These are phyloP conservation scores for Penicillium sp. DNA, from an alignment of 2,329 filamentous ascomycete species.

Conservation along the genomic window DNA sequence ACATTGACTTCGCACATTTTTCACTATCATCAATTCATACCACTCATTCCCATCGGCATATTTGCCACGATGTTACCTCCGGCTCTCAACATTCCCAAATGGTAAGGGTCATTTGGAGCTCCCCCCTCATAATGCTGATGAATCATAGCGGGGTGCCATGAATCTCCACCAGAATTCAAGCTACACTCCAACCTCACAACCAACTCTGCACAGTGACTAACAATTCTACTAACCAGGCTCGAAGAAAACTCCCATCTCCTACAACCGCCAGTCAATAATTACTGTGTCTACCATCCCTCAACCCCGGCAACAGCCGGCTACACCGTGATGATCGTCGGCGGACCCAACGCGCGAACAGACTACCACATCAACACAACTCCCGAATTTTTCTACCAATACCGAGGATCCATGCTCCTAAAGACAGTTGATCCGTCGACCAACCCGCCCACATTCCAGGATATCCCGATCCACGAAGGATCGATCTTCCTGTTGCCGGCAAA, in stretches of 20 bases:
- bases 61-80: slow-evolving; percentile 34
- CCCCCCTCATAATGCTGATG: slow-evolving; percentile 18
- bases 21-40: neutral
- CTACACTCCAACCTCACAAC: neutral
- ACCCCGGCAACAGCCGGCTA: slow-evolving; percentile 79
- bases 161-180: neutral
- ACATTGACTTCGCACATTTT: neutral
- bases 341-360: slow-evolving; percentile 92
- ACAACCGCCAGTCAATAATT: slow-evolving; percentile 94
- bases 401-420: slow-evolving; percentile 89
- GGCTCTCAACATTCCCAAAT: slow-evolving; percentile 49
- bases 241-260: slow-evolving; percentile 88
- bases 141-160: slow-evolving; percentile 13
- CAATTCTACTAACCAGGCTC: slow-evolving; percentile 61
- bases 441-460: slow-evolving; percentile 68
- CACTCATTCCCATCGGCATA: neutral
- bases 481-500: slow-evolving; percentile 93
- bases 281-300: slow-evolving; percentile 80
- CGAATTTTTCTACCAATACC: slow-evolving; percentile 98
- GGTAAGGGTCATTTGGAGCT: slow-evolving; percentile 28
- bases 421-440: slow-evolving; percentile 67
- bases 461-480: slow-evolving; percentile 87
- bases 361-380: slow-evolving; percentile 97
- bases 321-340: slow-evolving; percentile 90
- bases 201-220: neutral